These are phyloP conservation scores for Salvia hispanica DNA, from an alignment of 257 asterid genomes.

Conservation along the genomic window DNA sequence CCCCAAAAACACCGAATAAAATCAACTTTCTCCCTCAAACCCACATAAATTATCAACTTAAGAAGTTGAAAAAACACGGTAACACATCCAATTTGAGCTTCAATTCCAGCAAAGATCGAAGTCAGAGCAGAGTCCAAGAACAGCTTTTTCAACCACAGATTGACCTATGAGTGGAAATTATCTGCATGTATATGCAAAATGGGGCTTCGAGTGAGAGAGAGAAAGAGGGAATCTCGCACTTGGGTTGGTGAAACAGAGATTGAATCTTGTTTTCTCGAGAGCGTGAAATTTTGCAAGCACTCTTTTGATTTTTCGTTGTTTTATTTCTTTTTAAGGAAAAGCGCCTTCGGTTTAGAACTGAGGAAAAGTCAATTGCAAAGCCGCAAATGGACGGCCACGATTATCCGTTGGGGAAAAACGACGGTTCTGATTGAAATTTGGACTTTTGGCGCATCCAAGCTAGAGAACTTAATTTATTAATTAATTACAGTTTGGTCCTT, in stretches of 20 bases:
- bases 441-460: neutral
- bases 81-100: constrained; percentile 24
- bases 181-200: constrained; percentile 19
- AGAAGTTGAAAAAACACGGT: neutral
- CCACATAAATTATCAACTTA: constrained; percentile 23
- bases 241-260: constrained; percentile 28
- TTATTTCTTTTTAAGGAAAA: constrained; percentile 21
- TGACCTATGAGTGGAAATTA: constrained; percentile 25
- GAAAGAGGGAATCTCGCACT: constrained; percentile 22
- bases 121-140: constrained; percentile 27
- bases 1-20: constrained; percentile 3
- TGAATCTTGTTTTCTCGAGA: constrained; percentile 35
- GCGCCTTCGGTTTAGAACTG: constrained; percentile 35
- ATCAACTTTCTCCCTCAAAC: constrained; percentile 7
- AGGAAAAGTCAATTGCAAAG: constrained; percentile 29
- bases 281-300: constrained; percentile 27
- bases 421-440: constrained; percentile 37
- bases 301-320: neutral
- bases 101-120: constrained; percentile 39
- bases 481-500: neutral
- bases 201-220: neutral
- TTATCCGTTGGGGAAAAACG: neutral
- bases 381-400: constrained; percentile 30
- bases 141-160: constrained; percentile 10
- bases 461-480: neutral